Evolutionary conservation across 148 eudicot species (phyloP), one percentile per base, ranked within the genome.

Genomic region (Chenopodium album): DNA sequence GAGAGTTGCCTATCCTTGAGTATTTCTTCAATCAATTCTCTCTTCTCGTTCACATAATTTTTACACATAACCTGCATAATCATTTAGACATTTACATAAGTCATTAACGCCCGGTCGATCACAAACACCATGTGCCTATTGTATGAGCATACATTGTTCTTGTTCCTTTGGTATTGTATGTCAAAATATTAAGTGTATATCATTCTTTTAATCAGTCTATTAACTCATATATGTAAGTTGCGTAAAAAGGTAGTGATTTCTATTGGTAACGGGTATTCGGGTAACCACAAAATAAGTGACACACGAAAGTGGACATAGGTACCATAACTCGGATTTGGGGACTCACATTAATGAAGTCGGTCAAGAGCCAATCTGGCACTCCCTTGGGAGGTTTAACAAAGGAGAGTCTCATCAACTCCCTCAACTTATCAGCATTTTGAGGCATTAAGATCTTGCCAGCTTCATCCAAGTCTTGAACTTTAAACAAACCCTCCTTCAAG

Each of bases 311-410:
- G 4, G 19, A 17, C 13, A 2, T 2, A 54, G 22, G 2, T 0
- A 54, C 17, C 22, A 14, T 3, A 12, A 0, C 7, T 56, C 4
- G 22, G 22, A 56, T 4, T 17, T 13, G 0, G 2, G 14, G 26
- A 87, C 92, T 82, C 76, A 92, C 98, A 72, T 89, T 85, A 3
- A 93, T 93, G 56, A 90, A 93, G 79, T 94, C 98, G 6, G 89
- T 37, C 46, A 94, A 88, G 74, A 92, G 82, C 86, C 86, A 93
- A 63, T 92, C 79, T 8, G 98, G 98, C 31, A 93, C 77, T 1
- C 52, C 85, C 62, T 87, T 90, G 4, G 86, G 84, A 20, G 98
- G 98, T 85, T 71, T 90, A n/a, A 84, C 89, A 74, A 89, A 92
- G 9, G 94, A 85, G 64, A 93, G 85, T 20, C 60, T 76, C 92